phyloP scores from a whole-genome alignment of 2,329 filamentous ascomycete genomes.

The Trichoderma atrobrunneum region DNA sequence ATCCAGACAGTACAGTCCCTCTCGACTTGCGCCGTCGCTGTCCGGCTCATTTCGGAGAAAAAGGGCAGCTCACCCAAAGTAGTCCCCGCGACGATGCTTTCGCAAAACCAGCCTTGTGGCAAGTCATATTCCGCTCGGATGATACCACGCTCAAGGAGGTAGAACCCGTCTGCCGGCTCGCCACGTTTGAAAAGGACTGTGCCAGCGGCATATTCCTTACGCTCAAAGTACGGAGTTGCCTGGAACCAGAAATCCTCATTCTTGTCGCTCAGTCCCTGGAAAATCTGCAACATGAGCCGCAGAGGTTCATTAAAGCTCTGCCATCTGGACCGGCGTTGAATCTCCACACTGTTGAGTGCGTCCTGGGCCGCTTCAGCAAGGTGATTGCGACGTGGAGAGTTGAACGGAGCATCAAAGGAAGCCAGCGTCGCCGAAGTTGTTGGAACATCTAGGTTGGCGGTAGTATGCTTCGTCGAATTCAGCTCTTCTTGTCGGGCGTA shows the following conservation, averaged over 20 bases:
- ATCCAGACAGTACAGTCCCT: constrained; percentile 79
- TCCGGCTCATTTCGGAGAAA: constrained; percentile 85
- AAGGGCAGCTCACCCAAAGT: constrained; percentile 96
- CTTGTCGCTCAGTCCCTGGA: constrained; percentile 78
- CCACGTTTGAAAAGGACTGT: constrained; percentile 75
- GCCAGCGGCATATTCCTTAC: constrained; percentile 64
- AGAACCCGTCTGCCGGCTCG: constrained; percentile 78
- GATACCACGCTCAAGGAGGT: constrained; percentile 85
- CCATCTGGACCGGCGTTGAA: constrained; percentile 65
- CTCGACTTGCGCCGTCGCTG: constrained; percentile 82
- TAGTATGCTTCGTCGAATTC: constrained; percentile 42
- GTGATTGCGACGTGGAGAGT: constrained; percentile 77
- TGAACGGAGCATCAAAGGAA: constrained; percentile 49
- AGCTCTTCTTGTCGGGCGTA: constrained; percentile 67
- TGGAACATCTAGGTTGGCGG: constrained; percentile 50
- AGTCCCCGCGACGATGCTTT: constrained; percentile 89
- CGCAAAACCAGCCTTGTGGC: constrained; percentile 83
- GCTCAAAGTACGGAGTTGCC: constrained; percentile 70
- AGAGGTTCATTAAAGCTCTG: constrained; percentile 85
- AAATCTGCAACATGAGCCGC: constrained; percentile 90
- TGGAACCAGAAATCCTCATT: constrained; percentile 97
- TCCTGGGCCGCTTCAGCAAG: constrained; percentile 75
- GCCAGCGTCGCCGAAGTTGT: constrained; percentile 32
- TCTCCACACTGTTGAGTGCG: constrained; percentile 66
- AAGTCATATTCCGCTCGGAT: constrained; percentile 86